Base-by-base conservation (phyloP, 192 early-diverging fungal genomes). In the Gigaspora rosea region DNA sequence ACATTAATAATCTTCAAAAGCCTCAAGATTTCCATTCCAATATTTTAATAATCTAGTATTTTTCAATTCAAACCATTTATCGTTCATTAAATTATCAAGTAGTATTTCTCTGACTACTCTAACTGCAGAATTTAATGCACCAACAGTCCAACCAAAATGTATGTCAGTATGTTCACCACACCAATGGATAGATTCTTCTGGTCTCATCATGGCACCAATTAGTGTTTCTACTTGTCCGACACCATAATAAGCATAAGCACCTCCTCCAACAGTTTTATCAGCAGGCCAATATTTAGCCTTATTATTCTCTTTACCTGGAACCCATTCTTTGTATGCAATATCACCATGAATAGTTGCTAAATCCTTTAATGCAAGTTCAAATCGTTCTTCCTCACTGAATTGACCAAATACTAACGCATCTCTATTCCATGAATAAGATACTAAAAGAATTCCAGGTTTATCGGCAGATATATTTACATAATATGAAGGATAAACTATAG, bases 121-220 rank as follows among this genome's bases (percentile, higher is more conserved):
- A 2, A 59, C 57, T 20, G 57, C 57, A 20, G 57, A 59, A 59
- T 59, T 59, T 22, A 59, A 59, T 2, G 57, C 57, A 2, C 16
- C 57, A n/a, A 59, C 57, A 59, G n/a, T 59, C 57, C 57, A 59
- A n/a, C 27, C 81, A 35, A 73, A 74, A 22, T 78, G 70, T 20
- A 82, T 67, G 63, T 78, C 74, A 8, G 79, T 82, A 32, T 82
- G 79, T 46, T 82, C 81, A 48, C 81, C 80, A 22, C 72, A 79
- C 57, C 80, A 82, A 7, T 71, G 61, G 2, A 80, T 51, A 27
- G 74, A 50, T 27, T 72, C 36, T 15, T 65, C 65, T 12, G 6
- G 62, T 10, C 4, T 66, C 75, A 11, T 68, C 27, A 76, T 67
- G 77, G 81, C 0, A 49, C 79, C 12, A 59, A 33, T 27, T 27